phyloP scores from a whole-genome alignment of 1,284 basidiomycete species.

The Tilletia horrida region DNA sequence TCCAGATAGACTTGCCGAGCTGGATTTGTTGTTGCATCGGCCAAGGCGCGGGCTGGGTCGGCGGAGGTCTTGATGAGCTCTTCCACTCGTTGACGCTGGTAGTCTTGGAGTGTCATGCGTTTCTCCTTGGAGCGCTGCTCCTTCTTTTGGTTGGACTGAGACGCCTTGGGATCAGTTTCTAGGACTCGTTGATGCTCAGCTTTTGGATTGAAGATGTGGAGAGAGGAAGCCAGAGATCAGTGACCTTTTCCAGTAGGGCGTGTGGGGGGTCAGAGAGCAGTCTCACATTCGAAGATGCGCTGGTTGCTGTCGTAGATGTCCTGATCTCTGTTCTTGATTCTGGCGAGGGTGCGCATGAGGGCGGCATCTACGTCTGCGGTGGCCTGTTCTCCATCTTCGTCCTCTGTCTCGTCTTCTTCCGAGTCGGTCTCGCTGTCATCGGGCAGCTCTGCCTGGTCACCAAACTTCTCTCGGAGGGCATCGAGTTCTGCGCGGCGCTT shows the following conservation, averaged over 20 bases:
- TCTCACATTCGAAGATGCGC: slow-evolving; percentile 45
- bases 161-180: not conserved
- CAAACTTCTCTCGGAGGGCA: slow-evolving; percentile 45
- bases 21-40: slow-evolving; percentile 44
- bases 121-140: slow-evolving; percentile 33
- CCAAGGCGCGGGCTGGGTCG: slow-evolving; percentile 48
- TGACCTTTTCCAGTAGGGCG: not conserved
- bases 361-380: slow-evolving; percentile 92
- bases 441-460: slow-evolving; percentile 20
- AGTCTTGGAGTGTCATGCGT: slow-evolving; percentile 50
- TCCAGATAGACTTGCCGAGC: slow-evolving; percentile 55
- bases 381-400: slow-evolving; percentile 91
- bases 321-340: slow-evolving; percentile 79
- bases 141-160: slow-evolving; percentile 18
- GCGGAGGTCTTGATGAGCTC: slow-evolving; percentile 45
- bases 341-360: slow-evolving; percentile 82
- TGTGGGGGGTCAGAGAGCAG: not conserved
- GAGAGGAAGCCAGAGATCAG: not conserved
- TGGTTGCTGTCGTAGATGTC: slow-evolving; percentile 68
- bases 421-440: slow-evolving; percentile 33
- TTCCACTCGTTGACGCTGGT: slow-evolving; percentile 47
- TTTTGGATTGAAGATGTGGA: not conserved
- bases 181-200: slow-evolving; percentile 9
- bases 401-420: slow-evolving; percentile 71
- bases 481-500: slow-evolving; percentile 49